Conservation (phyloP, 73 alveolate species). For the Paramecium sexaurelia region DNA sequence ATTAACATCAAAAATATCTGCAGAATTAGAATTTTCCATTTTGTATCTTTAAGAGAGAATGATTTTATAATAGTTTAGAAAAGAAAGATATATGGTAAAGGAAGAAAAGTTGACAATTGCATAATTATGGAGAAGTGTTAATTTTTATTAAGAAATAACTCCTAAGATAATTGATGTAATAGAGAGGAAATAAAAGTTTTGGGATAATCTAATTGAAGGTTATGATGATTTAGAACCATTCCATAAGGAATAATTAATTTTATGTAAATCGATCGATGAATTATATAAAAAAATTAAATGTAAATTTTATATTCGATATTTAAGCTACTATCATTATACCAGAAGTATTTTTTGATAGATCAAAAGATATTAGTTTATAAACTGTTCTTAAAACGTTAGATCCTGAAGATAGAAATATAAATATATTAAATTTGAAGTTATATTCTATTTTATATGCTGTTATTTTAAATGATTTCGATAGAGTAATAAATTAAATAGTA, state of each 20-base stretch:
- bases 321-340: not conserved
- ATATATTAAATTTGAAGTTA: not conserved
- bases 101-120: slow-evolving; percentile 26
- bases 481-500: not conserved
- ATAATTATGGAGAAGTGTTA: slow-evolving; percentile 12
- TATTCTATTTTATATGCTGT: not conserved
- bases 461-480: slow-evolving; percentile 31
- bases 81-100: not conserved
- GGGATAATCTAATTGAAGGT: slow-evolving; percentile 11
- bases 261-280: not conserved
- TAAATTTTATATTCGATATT: not conserved
- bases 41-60: slow-evolving; percentile 36
- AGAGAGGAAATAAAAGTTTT: not conserved
- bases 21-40: slow-evolving; percentile 10
- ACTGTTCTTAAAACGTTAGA: not conserved
- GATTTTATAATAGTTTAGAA: not conserved
- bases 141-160: slow-evolving; percentile 25
- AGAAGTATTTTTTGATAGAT: slow-evolving; percentile 39
- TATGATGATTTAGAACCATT: slow-evolving; percentile 13
- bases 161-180: not conserved
- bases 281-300: not conserved
- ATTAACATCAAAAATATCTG: not conserved
- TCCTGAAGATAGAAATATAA: slow-evolving; percentile 39
- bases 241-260: not conserved
- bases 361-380: not conserved